Base-by-base conservation (phyloP, 495 filamentous ascomycete species). In the Parathielavia appendiculata region DNA sequence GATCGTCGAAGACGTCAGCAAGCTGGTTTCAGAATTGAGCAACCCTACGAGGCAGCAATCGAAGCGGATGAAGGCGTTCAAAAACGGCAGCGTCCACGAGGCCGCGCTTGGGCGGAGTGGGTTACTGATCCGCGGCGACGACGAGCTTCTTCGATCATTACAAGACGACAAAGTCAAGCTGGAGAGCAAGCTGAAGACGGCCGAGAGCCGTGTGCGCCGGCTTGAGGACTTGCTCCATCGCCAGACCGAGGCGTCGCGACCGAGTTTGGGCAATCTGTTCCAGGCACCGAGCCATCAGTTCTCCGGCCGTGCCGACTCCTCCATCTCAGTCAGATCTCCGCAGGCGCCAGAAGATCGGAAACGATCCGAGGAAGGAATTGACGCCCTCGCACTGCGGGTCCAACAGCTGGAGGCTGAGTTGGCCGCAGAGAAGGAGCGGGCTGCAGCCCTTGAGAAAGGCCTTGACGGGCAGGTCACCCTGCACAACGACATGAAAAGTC, bases 1-100 rank as follows among this genome's bases (percentile, higher is more conserved):
- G 8, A 63, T 81, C 38, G 54, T 81, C 2, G 67, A 68, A 12
- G 81, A 88, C 38, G 73, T 89, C 19, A 67, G 72, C 0, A 81
- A 84, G 55, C 75, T 84, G 9, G 73, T 86, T 51, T 73, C 74
- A 20, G 85, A 87, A 10, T 75, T 90, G n/a, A 81, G 78, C 60
- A 83, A 77, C 44, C 91, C 92, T 0, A 91, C 87, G 6, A 86
- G 84, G 60, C 80, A 81, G 58, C 88, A 89, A 66, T 80, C 83
- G 46, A 90, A 88, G 68, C 81, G 88, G 50, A 84, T 90, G 40
- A 95, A 91, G 65, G 90, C 89, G 0, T 97, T 99, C 79, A 97
- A 96, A 66, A 90, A 91, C 63, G 95, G 93, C 41, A 97, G 92
- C 64, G 80, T 99, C 13, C 91, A 97, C 63, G 93, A 97, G 64